phyloP scores from a whole-genome alignment of 805 yeast genomes.

The Clavispora carvajalis region DNA sequence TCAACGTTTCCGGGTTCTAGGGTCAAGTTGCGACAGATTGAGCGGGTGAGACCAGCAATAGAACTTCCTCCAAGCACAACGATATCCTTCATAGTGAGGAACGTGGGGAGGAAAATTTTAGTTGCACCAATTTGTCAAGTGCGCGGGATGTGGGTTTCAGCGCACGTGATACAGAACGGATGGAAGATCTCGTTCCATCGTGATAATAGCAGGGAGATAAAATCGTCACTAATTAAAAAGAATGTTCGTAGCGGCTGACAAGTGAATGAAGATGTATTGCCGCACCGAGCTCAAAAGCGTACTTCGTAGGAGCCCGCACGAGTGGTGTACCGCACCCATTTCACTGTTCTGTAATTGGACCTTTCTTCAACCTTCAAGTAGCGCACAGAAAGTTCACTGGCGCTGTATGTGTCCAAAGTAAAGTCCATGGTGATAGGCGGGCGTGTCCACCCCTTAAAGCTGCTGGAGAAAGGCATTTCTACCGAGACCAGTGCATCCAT shows the following conservation, averaged over 20 bases:
- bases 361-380: slow-evolving; percentile 62
- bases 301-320: slow-evolving; percentile 79
- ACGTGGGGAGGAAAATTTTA: slow-evolving; percentile 5
- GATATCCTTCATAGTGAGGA: slow-evolving; percentile 62
- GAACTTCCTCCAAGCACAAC: slow-evolving; percentile 88
- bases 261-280: too few species aligned
- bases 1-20: slow-evolving; percentile 63
- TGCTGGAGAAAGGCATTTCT: slow-evolving; percentile 32
- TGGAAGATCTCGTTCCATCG: neutral
- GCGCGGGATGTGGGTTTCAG: neutral
- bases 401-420: slow-evolving; percentile 64
- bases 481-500: slow-evolving; percentile 58
- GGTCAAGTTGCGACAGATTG: slow-evolving; percentile 75
- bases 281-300: slow-evolving; percentile 27
- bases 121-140: neutral
- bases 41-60: slow-evolving; percentile 70
- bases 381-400: slow-evolving; percentile 71
- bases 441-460: slow-evolving; percentile 47
- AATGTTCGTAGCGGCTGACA: too few species aligned
- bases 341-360: slow-evolving; percentile 61
- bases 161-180: neutral
- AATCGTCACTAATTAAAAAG: too few species aligned
- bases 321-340: slow-evolving; percentile 81
- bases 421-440: slow-evolving; percentile 76
- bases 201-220: neutral